Conservation (phyloP, 371 early-diverging fungal genomes). For the Lichtheimia ornata region DNA sequence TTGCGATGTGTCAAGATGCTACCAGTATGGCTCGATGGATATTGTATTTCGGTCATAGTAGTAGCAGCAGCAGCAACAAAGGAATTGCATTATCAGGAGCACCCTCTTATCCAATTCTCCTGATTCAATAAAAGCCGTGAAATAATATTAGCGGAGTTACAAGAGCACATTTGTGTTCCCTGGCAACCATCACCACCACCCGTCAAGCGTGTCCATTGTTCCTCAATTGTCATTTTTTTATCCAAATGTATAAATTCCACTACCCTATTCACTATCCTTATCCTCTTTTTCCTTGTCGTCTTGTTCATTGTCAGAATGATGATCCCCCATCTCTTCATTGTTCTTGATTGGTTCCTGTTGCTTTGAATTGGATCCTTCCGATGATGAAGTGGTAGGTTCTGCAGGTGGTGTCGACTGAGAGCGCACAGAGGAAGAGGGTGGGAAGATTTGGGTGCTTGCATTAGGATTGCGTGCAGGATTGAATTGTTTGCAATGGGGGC, state of each 20-base stretch:
- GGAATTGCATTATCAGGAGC: too few relatives aligned
- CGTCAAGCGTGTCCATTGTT: too few relatives aligned
- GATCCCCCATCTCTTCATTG: not conserved
- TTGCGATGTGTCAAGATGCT: too few relatives aligned
- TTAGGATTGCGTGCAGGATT: constrained; percentile 22
- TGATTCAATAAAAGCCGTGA: too few relatives aligned
- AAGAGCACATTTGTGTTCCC: too few relatives aligned
- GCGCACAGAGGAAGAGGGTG: not conserved
- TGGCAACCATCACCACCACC: too few relatives aligned
- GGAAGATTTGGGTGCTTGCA: constrained; percentile 1
- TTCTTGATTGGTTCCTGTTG: not conserved
- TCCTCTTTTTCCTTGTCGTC: not conserved
- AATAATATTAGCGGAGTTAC: too few relatives aligned
- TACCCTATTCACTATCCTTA: not conserved
- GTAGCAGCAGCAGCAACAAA: too few relatives aligned
- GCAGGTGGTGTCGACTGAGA: too few relatives aligned
- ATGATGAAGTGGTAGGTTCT: not conserved
- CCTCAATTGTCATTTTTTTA: not conserved
- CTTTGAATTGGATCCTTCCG: not conserved
- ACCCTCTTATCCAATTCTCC: too few relatives aligned
- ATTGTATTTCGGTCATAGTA: too few relatives aligned
- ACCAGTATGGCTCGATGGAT: too few relatives aligned
- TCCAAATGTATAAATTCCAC: not conserved
- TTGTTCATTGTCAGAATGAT: not conserved
- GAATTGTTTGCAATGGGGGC: constrained; percentile 26